Evolutionary conservation across 2,329 filamentous ascomycete species (phyloP).

Genomic region (Dryadomyces sulphureus): DNA sequence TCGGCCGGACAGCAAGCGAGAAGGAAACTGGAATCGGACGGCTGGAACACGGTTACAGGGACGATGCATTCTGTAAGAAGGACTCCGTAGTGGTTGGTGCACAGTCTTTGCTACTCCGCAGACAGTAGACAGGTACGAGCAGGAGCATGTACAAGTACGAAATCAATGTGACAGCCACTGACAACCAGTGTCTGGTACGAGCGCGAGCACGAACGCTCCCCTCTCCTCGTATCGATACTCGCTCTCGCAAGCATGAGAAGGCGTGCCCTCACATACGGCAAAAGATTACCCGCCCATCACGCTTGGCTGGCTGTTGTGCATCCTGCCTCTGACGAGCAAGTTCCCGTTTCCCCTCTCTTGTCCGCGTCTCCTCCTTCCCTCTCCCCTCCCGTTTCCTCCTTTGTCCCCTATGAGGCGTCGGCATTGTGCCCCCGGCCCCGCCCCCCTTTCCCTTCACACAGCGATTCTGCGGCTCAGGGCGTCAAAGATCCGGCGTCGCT

Average conservation of each 20-base stretch:
- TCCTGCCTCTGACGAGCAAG: not conserved
- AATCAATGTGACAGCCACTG: too few species aligned
- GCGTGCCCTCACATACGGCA: not conserved
- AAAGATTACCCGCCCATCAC: not conserved
- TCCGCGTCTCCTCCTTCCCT: not conserved
- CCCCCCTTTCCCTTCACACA: not conserved
- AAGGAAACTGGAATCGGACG: too few species aligned
- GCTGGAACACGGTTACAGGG: too few species aligned
- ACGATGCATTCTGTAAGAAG: too few species aligned
- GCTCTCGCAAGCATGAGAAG: not conserved
- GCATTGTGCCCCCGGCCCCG: not conserved
- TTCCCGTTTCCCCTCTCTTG: not conserved
- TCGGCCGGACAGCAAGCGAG: not conserved
- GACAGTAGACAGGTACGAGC: too few species aligned
- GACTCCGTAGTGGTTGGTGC: too few species aligned
- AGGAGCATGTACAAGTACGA: too few species aligned
- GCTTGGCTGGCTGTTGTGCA: constrained; percentile 1
- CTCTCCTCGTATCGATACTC: too few species aligned
- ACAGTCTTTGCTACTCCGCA: too few species aligned
- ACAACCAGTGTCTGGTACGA: too few species aligned
- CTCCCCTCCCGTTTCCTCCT: not conserved
- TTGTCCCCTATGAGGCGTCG: not conserved
- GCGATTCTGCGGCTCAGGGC: not conserved
- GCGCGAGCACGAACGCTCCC: too few species aligned
- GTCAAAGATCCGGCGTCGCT: not conserved